These are phyloP conservation scores for Xylariaceae sp. DNA, from an alignment of 2,329 filamentous ascomycete genomes.

Conservation along the genomic window DNA sequence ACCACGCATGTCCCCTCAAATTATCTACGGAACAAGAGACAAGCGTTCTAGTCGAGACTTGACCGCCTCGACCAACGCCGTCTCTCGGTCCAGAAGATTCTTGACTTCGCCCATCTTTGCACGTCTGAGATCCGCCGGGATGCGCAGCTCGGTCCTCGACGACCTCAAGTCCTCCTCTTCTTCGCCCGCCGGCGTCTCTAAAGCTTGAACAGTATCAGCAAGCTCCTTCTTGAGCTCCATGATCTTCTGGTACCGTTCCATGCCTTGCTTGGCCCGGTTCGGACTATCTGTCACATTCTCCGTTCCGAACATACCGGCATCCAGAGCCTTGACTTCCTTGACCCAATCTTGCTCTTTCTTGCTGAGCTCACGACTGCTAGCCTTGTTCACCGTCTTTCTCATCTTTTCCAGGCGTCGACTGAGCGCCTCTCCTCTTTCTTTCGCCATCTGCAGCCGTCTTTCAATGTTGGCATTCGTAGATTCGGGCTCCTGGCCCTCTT, in stretches of 20 bases:
- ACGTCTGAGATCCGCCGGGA: constrained; percentile 56
- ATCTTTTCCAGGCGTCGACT: constrained; percentile 48
- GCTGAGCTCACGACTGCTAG: constrained; percentile 49
- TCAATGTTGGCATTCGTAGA: constrained; percentile 54
- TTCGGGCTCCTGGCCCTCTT: constrained; percentile 46
- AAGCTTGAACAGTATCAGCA: constrained; percentile 44
- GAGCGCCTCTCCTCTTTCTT: constrained; percentile 44
- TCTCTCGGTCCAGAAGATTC: constrained; percentile 59
- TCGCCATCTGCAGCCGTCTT: constrained; percentile 43
- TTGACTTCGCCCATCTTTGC: constrained; percentile 61
- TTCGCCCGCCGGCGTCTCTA: constrained; percentile 31
- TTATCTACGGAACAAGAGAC: constrained; percentile 30
- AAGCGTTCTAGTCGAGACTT: constrained; percentile 57
- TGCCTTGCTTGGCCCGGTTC: constrained; percentile 43
- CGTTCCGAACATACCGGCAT: constrained; percentile 39
- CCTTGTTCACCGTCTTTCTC: constrained; percentile 40
- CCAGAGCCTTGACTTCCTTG: constrained; percentile 38
- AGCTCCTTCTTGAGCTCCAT: constrained; percentile 50
- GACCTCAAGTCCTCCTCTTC: constrained; percentile 28
- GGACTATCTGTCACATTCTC: constrained; percentile 30
- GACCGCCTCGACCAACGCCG: constrained; percentile 62
- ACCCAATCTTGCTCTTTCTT: constrained; percentile 55
- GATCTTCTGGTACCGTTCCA: constrained; percentile 54
- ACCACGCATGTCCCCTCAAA: constrained; percentile 7
- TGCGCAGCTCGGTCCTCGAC: constrained; percentile 42